phyloP scores from a whole-genome alignment of 345 rosid species.

The Eucalyptus pumila region DNA sequence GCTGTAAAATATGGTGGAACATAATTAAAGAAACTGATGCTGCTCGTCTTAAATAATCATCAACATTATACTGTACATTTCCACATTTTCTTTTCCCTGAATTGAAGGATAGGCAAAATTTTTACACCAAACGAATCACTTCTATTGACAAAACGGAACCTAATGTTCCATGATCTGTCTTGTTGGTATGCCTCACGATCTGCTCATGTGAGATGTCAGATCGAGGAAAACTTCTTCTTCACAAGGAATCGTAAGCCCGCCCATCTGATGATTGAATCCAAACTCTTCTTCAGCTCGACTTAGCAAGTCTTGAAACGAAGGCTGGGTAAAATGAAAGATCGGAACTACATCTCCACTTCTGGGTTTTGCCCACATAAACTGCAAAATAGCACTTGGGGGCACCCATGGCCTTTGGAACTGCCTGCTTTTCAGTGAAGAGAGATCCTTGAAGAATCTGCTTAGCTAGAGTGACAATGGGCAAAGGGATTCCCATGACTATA shows the following conservation, averaged over 20 bases:
- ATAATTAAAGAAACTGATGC: neutral
- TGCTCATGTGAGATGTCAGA: neutral
- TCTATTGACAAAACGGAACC: neutral
- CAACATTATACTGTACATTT: neutral
- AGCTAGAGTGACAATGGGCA: neutral
- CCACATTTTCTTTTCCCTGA: neutral
- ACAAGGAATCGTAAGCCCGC: conserved; percentile 22
- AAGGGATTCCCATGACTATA: neutral
- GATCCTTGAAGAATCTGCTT: neutral
- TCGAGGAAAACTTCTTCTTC: conserved; percentile 7
- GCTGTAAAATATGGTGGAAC: neutral
- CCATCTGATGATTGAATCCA: conserved; percentile 24
- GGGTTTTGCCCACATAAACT: conserved; percentile 23
- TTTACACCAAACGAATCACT: neutral
- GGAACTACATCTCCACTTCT: conserved; percentile 15
- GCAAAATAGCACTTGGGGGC: conserved; percentile 13
- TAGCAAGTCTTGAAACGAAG: conserved; percentile 16
- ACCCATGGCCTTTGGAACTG: neutral
- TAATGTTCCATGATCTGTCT: neutral
- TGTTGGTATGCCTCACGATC: neutral
- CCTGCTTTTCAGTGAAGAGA: neutral
- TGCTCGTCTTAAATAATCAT: neutral
- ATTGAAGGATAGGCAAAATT: neutral
- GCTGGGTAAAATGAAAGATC: conserved; percentile 7
- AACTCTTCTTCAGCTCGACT: conserved; percentile 17